Evolutionary conservation across 1,284 basidiomycete species (phyloP), one percentile per base, ranked within the genome.

Genomic region (Porodaedalea pini): DNA sequence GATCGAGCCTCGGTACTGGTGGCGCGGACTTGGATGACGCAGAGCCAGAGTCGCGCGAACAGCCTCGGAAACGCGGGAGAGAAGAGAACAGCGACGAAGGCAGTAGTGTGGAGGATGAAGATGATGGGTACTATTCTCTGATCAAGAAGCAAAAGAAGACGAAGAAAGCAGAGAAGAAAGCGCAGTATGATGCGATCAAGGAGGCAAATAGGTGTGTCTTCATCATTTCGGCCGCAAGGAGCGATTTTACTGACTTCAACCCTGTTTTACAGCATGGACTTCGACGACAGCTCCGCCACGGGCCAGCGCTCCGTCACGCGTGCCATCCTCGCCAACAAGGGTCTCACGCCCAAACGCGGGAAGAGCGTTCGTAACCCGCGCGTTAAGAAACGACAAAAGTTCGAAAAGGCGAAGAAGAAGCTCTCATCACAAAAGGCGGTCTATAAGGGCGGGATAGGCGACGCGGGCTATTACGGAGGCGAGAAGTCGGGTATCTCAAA

Each of bases 331-430:
- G 86, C 88, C 69, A 98, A 98, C 80, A 90, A 87, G 67, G 94
- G 95, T 58, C 83, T 98, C 60, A 97, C 94, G 15, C 94, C 94
- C 1, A 83, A 81, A 63, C 84, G 94, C 45, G 76, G 87, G 51
- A 97, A 97, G 74, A 78, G 76, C 54, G 90, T 92, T 39, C 90
- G 94, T 64, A 98, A 98, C 74, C 94, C 94, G 31, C 86, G 94
- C 65, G 94, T 98, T 73, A 98, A 97, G 82, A 98, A 98, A 73
- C 82, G 91, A 49, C 80, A 88, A 71, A 88, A 84, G 67, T 98
- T 88, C 78, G 94, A 94, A 68, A 89, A 96, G 74, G 94, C 94
- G 60, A 90, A 95, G 78, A 92, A 90, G 77, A 93, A 88, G 73
- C 77, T 97, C 17, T 78, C 86, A 25, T 93, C 89, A 29, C 92